Percentiles rank a stretch among this genome's conserved stretches.
These are phyloP conservation scores for Fusarium paranaense DNA, from an alignment of 2,329 filamentous ascomycete species.

Conservation along the genomic window DNA sequence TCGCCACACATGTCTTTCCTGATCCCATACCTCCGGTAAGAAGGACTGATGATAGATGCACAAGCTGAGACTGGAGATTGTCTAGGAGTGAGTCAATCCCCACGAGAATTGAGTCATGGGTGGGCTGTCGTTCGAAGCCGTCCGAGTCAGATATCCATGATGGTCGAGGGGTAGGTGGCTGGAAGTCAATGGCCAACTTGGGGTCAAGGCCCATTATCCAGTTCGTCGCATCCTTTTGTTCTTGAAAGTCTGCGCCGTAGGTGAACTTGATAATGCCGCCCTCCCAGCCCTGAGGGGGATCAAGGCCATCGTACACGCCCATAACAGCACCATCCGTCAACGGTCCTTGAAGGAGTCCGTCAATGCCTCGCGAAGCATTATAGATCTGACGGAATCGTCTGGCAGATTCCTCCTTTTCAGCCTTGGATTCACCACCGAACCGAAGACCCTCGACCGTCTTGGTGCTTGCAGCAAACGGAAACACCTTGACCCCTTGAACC, in stretches of 20 bases:
- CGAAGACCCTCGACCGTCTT: slow-evolving; percentile 76
- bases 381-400: slow-evolving; percentile 81
- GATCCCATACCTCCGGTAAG: slow-evolving; percentile 90
- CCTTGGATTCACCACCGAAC: slow-evolving; percentile 89
- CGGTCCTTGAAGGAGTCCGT: slow-evolving; percentile 82
- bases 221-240: slow-evolving; percentile 60
- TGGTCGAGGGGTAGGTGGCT: slow-evolving; percentile 77
- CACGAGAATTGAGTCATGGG: slow-evolving; percentile 73
- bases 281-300: slow-evolving; percentile 74
- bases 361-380: slow-evolving; percentile 63
- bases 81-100: slow-evolving; percentile 84
- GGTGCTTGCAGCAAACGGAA: slow-evolving; percentile 76
- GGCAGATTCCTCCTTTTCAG: slow-evolving; percentile 81
- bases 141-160: slow-evolving; percentile 61
- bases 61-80: slow-evolving; percentile 79
- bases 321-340: slow-evolving; percentile 90
- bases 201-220: slow-evolving; percentile 87
- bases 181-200: slow-evolving; percentile 79
- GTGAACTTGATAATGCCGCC: slow-evolving; percentile 88
- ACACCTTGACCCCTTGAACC: slow-evolving; percentile 77
- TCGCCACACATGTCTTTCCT: slow-evolving; percentile 87
- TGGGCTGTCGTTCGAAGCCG: slow-evolving; percentile 66
- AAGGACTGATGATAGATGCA: slow-evolving; percentile 88
- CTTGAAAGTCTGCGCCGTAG: slow-evolving; percentile 51
- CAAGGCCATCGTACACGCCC: slow-evolving; percentile 65